Evolutionary conservation across 1,139 yeast genomes (phyloP).

Genomic region (Hanseniaspora uvarum): DNA sequence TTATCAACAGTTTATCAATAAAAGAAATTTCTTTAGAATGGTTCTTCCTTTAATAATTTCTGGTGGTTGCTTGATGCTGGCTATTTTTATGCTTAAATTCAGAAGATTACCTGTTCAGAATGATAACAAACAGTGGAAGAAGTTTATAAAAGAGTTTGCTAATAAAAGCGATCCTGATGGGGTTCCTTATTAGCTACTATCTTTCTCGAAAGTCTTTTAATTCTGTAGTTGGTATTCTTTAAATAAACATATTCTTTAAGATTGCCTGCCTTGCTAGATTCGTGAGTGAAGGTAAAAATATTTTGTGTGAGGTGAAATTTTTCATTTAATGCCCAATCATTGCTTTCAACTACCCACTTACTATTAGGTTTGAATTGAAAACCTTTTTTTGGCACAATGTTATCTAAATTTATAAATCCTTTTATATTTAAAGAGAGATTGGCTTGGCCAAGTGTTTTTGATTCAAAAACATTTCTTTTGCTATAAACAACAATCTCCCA

Average conservation of each 20-base stretch:
- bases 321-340: background rate
- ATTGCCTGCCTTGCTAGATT: background rate
- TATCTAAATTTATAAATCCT: background rate
- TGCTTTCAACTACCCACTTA: background rate
- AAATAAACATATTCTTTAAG: background rate
- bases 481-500: background rate
- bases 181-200: slow-evolving; percentile 41
- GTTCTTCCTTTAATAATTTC: slow-evolving; percentile 59
- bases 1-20: slow-evolving; percentile 48
- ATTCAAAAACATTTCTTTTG: background rate
- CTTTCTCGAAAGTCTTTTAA: background rate
- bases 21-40: slow-evolving; percentile 50
- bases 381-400: background rate
- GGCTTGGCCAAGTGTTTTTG: background rate
- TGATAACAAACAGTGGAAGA: slow-evolving; percentile 49
- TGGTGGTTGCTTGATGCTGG: slow-evolving; percentile 40
- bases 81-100: slow-evolving; percentile 35
- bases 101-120: slow-evolving; percentile 43
- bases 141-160: slow-evolving; percentile 36
- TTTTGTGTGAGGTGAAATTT: background rate
- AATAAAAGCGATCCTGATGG: slow-evolving; percentile 48
- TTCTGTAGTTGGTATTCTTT: background rate
- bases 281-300: background rate
- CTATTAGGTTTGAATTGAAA: background rate
- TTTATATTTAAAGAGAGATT: background rate